Evolutionary conservation across 768 basidiomycete genomes (phyloP).

Genomic region (Boletus rex-veris): DNA sequence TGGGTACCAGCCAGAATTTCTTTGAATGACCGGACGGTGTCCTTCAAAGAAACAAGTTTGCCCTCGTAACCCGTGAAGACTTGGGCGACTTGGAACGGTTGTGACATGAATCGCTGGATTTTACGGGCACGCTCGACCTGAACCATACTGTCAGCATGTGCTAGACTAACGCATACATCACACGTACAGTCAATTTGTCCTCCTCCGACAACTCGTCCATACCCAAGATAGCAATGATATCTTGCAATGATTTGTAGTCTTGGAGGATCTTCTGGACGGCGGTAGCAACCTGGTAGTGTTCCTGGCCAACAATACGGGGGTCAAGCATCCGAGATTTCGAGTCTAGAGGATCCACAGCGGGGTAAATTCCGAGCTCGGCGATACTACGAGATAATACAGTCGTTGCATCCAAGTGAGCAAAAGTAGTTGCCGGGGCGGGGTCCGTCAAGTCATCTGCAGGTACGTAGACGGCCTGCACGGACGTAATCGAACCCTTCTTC

Average conservation of each 20-base stretch:
- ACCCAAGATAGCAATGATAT: constrained; percentile 99
- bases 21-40: constrained; percentile 95
- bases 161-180: background rate
- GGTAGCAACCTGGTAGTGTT: constrained; percentile 96
- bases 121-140: constrained; percentile 97
- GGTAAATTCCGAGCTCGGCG: constrained; percentile 98
- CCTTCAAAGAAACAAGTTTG: constrained; percentile 93
- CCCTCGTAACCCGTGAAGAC: constrained; percentile 99
- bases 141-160: constrained; percentile 5
- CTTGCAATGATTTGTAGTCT: constrained; percentile 95
- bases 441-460: constrained; percentile 99
- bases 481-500: constrained; percentile 99
- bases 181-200: constrained; percentile 80
- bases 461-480: constrained; percentile 99
- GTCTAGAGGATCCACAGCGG: constrained; percentile 98
- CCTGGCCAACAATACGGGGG: constrained; percentile 93
- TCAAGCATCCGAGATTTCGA: constrained; percentile 99
- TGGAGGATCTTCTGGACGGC: constrained; percentile 97
- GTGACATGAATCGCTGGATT: constrained; percentile 99
- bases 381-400: constrained; percentile 99
- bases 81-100: constrained; percentile 99
- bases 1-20: constrained; percentile 91
- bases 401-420: constrained; percentile 99
- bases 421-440: constrained; percentile 98
- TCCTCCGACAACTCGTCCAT: constrained; percentile 99